Evolutionary conservation across 345 rosid genomes (phyloP).

Genomic region (Ceriops decandra): DNA sequence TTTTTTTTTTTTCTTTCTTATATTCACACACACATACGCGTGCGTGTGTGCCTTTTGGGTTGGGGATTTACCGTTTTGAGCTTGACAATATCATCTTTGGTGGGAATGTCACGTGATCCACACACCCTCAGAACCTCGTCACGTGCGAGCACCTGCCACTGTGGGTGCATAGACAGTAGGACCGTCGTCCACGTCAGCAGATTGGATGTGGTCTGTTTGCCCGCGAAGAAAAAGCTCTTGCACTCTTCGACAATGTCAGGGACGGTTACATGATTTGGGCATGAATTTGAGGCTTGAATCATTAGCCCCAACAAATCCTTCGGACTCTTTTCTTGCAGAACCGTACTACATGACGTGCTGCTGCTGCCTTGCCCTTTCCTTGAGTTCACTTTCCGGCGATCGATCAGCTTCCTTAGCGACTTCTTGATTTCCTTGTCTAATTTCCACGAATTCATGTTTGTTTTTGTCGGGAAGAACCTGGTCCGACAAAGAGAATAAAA

Average conservation of each 20-base stretch:
- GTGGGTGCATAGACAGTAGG: slow-evolving; percentile 42
- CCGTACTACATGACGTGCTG: neutral
- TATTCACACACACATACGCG: neutral
- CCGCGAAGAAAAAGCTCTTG: slow-evolving; percentile 62
- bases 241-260: slow-evolving; percentile 57
- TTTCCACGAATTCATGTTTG: slow-evolving; percentile 29
- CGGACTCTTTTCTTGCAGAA: slow-evolving; percentile 7
- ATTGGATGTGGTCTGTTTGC: slow-evolving; percentile 65
- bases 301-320: slow-evolving; percentile 32
- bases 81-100: slow-evolving; percentile 38
- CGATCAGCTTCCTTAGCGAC: slow-evolving; percentile 21
- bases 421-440: slow-evolving; percentile 23
- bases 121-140: slow-evolving; percentile 53
- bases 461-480: slow-evolving; percentile 29
- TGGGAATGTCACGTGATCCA: slow-evolving; percentile 46
- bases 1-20: no score
- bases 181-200: slow-evolving; percentile 67
- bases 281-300: slow-evolving; percentile 29
- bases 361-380: no score
- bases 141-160: slow-evolving; percentile 71
- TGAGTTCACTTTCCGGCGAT: slow-evolving; percentile 11
- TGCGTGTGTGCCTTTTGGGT: neutral
- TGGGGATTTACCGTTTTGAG: slow-evolving; percentile 27
- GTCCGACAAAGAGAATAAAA: neutral
- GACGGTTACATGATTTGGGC: slow-evolving; percentile 35